A percentile compares a stretch with the other conserved stretches of the same genome.
These are phyloP conservation scores for Styphnolobium japonicum DNA, from an alignment of 306 rosid genomes.

Conservation along the genomic window DNA sequence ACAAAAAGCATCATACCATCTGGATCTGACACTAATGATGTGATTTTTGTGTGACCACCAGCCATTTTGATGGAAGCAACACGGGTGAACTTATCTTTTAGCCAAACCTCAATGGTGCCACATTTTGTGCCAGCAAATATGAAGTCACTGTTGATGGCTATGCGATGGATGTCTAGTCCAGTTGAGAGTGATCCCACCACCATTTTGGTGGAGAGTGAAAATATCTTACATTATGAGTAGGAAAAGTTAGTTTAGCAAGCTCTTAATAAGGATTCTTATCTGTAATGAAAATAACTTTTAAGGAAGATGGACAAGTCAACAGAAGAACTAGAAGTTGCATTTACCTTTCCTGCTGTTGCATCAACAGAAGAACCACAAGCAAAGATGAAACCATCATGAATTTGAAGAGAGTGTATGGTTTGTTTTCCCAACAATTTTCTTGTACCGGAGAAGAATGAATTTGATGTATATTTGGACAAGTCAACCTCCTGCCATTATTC, in stretches of 20 bases:
- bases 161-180: conserved; percentile 66
- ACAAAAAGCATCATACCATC: conserved; percentile 68
- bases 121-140: conserved; percentile 73
- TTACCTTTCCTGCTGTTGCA: conserved; percentile 77
- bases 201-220: conserved; percentile 64
- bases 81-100: conserved; percentile 53
- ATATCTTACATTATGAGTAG: conserved; percentile 39
- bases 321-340: neutral
- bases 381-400: conserved; percentile 59
- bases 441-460: conserved; percentile 72
- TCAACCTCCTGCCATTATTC: conserved; percentile 71
- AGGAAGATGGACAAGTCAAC: too few relatives aligned
- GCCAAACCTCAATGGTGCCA: conserved; percentile 82
- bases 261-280: neutral
- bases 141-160: conserved; percentile 66
- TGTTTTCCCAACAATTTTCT: conserved; percentile 83
- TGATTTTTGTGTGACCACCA: conserved; percentile 65
- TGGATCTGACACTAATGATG: conserved; percentile 57
- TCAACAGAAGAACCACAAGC: conserved; percentile 80
- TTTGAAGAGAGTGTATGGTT: conserved; percentile 62
- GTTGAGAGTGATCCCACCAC: conserved; percentile 66
- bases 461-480: conserved; percentile 55
- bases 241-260: neutral
- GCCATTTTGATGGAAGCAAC: conserved; percentile 70
- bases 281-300: neutral